Base-by-base conservation (phyloP, 495 filamentous ascomycete genomes). In the Chaetomium tenue region DNA sequence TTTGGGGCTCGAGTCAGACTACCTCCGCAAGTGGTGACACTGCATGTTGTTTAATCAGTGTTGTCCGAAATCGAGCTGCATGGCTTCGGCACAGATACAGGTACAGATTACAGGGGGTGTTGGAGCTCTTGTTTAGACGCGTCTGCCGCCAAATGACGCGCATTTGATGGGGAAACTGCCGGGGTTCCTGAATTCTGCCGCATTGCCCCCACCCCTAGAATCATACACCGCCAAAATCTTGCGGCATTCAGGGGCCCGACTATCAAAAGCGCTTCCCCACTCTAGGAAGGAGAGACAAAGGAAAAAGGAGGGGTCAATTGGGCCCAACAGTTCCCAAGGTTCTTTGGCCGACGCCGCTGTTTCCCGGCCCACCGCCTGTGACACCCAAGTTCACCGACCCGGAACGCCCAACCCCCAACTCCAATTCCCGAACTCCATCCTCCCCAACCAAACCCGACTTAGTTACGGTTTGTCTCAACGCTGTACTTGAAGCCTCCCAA, bases 251-350 rank as follows among this genome's bases (percentile, higher is more conserved):
- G 59, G 59, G 59, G 33, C 37, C 48, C 37, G 15, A n/a, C 23
- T 50, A 50, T 20, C 46, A 28, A n/a, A 37, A 7, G 9, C 5
- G 33, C 33, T 37, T 37, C 33, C 33, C 33, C 33, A 37, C 33
- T 37, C 33, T 7, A 11, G 33, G 33, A 12, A 37, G 0, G 18
- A 30, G 22, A 42, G 18, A 51, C 25, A 50, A 53, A 61, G 33
- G 48, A 40, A 40, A 44, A 53, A 61, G 33, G 59, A 53, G 59
- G 59, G 59, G 59, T 61, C 59, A 61, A 61, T 61, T 61, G 59
- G 48, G 16, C 30, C 5, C 44, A 16, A 44, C 37, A 18, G 5
- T 33, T 26, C 11, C 26, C 7, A 44, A 12, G 9, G 12, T 33
- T 9, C 11, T 9, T 26, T 18, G 9, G 13, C 57, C 42, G 39